These are phyloP conservation scores for Diaporthe sp. DNA, from an alignment of 2,329 filamentous ascomycete genomes.

Conservation along the genomic window DNA sequence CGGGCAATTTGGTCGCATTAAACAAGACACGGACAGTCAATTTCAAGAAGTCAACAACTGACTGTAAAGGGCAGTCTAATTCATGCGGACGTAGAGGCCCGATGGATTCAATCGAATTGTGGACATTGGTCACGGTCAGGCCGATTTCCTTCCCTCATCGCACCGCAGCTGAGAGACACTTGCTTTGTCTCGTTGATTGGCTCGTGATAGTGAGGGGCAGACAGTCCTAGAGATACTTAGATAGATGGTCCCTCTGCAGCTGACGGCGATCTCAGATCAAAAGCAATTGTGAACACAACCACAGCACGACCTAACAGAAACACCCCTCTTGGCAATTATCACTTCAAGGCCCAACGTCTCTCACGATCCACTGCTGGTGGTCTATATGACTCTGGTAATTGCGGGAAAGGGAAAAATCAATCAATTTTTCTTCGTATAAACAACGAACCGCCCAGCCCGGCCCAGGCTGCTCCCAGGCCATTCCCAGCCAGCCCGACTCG, in stretches of 20 bases:
- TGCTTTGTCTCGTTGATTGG: slow-evolving; percentile 26
- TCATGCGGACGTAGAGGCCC: neutral
- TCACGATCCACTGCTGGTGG: neutral
- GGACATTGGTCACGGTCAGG: neutral
- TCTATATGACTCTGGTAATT: slow-evolving; percentile 1
- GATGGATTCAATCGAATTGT: too few species aligned
- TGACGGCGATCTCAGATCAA: slow-evolving; percentile 3
- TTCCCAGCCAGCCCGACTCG: slow-evolving; percentile 15
- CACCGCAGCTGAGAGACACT: slow-evolving; percentile 5
- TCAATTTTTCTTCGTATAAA: slow-evolving; percentile 3
- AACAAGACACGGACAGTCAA: neutral
- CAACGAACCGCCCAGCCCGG: neutral
- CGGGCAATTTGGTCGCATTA: neutral
- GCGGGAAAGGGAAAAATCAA: neutral
- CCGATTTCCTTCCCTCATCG: slow-evolving; percentile 6
- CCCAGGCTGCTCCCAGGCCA: neutral
- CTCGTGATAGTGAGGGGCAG: slow-evolving; percentile 29
- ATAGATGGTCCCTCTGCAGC: slow-evolving; percentile 2
- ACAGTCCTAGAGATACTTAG: neutral
- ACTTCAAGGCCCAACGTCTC: neutral
- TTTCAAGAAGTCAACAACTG: neutral
- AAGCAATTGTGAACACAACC: neutral
- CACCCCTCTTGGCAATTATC: neutral
- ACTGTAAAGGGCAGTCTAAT: neutral
- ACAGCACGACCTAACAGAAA: neutral